A percentile compares a stretch with the other conserved stretches of the same genome.
phyloP scores from a whole-genome alignment of 257 asterid species.

The Gynochthodes officinalis region DNA sequence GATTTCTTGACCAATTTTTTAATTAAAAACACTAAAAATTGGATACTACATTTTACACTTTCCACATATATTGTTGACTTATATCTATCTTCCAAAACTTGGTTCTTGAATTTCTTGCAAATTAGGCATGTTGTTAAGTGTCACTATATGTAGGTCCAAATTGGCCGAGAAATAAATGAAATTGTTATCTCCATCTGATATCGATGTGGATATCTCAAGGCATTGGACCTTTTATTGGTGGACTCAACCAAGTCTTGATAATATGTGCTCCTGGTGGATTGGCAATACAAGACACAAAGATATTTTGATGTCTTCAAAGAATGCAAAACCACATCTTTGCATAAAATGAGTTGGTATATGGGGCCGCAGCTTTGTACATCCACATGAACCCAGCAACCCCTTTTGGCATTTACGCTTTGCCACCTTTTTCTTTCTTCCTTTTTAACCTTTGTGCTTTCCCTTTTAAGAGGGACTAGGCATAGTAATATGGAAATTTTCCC shows the following conservation, averaged over 20 bases:
- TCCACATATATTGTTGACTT: no score
- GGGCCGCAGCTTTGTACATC: constrained; percentile 33
- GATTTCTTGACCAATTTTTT: no score
- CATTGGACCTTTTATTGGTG: neutral
- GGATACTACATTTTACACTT: no score
- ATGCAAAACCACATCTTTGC: constrained; percentile 43
- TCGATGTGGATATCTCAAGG: constrained; percentile 20
- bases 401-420: constrained; percentile 28
- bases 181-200: neutral
- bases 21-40: no score
- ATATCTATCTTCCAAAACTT: no score
- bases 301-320: constrained; percentile 33
- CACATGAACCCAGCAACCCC: constrained; percentile 34
- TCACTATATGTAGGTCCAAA: no score
- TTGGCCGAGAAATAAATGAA: constrained; percentile 5
- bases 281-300: constrained; percentile 17
- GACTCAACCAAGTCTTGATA: constrained; percentile 7
- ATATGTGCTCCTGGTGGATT: constrained; percentile 27
- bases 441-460: constrained; percentile 20
- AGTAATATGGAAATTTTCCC: constrained; percentile 3
- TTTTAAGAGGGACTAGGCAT: constrained; percentile 11
- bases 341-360: constrained; percentile 22
- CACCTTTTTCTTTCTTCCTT: constrained; percentile 17
- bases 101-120: constrained; percentile 1
- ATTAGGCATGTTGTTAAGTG: no score